Evolutionary conservation across 805 yeast species (phyloP), one percentile per base, ranked within the genome.

Genomic region (Saturnispora ahearnii): DNA sequence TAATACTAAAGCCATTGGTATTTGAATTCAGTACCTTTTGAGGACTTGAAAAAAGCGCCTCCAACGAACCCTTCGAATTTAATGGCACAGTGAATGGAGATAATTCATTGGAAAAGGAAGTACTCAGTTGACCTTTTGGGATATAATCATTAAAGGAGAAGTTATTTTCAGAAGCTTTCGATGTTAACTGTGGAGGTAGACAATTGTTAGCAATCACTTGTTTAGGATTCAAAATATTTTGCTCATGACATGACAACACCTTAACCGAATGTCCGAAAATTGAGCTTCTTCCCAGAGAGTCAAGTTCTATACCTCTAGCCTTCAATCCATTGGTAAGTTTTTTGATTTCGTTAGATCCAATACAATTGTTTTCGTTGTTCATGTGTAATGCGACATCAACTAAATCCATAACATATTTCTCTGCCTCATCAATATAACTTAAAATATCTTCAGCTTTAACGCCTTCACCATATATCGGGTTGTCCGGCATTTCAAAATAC

Each of bases 361-460:
- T 18, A 12, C 9, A 36, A 5, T 18, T 36, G 15, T 33, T 32
- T 7, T 47, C 29, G 34, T 13, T 32, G 28, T 41, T n/a, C 6
- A 40, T 26, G 5, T 30, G 18, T 21, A 47, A 26, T 10, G 41
- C 18, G 26, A 47, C 21, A 26, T 41, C 50, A 24, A 47, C 33
- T 29, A 47, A 26, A 41, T 47, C 50, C 24, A 47, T 29, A 28
- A 47, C 28, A 32, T 47, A 41, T 26, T 47, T 41, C 18, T 47
- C 50, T 8, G 45, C 50, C 26, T 47, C 50, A 33, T 47, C 50
- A 13, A 47, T 47, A 22, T 47, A 47, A 6, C 10, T 31, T n/a
- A 47, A 44, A 29, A 47, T 29, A 32, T 47, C 50, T 4, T 41
- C n/a, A 15, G 50, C 50, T 28, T 41, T 33, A 4, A 47, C 10